A percentile compares a stretch with the other conserved stretches of the same genome.
These are phyloP conservation scores for Cinnamomum micranthum DNA, from an alignment of 164 flowering plant species.

Conservation along the genomic window DNA sequence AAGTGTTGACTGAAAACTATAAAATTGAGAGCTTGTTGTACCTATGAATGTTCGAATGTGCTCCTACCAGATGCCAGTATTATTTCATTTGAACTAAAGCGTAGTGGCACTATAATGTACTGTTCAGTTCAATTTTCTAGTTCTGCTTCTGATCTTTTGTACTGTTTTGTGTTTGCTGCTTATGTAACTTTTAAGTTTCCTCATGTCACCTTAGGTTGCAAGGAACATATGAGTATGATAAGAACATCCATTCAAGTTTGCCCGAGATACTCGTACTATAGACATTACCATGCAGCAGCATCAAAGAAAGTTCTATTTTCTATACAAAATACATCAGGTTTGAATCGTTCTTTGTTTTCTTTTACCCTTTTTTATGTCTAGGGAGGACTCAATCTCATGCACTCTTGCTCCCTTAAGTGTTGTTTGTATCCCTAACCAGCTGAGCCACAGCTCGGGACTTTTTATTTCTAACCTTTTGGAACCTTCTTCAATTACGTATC, in stretches of 20 bases:
- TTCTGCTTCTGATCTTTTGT: not conserved
- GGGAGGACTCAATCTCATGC: too few relatives aligned
- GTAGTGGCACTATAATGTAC: not conserved
- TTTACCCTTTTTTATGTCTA: not conserved
- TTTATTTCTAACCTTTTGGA: too few relatives aligned
- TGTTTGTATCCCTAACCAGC: too few relatives aligned
- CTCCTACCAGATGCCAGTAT: not conserved
- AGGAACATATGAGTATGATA: slow-evolving; percentile 18
- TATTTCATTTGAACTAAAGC: not conserved
- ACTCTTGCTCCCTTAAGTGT: too few relatives aligned
- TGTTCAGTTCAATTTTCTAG: not conserved
- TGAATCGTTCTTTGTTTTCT: slow-evolving; percentile 6
- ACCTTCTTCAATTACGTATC: not conserved
- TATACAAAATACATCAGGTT: slow-evolving; percentile 45
- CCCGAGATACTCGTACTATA: slow-evolving; percentile 9
- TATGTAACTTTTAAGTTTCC: not conserved
- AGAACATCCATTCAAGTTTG: slow-evolving; percentile 21
- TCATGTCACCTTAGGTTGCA: slow-evolving; percentile 5
- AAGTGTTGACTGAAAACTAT: too few relatives aligned
- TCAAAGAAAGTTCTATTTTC: slow-evolving; percentile 10
- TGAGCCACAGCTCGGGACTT: too few relatives aligned
- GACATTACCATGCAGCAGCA: slow-evolving; percentile 13
- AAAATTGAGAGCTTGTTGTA: not conserved
- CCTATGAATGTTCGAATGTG: not conserved
- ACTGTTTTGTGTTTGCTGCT: not conserved